Conservation (phyloP, 208 protist species). For the Strigomonas culicis region DNA sequence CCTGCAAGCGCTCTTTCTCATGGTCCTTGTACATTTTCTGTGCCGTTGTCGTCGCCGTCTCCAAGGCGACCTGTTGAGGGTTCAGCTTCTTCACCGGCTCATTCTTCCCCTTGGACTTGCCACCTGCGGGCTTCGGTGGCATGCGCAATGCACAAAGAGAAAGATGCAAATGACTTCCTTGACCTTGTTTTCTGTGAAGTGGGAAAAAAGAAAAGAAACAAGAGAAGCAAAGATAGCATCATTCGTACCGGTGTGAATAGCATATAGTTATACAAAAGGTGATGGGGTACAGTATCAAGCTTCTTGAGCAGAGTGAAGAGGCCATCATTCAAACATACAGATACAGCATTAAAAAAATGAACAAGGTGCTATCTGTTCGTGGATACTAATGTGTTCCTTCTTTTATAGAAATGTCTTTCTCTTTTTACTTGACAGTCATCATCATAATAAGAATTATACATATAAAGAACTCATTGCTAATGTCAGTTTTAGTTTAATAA, state of each 20-base stretch:
- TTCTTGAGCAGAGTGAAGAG: too few species aligned
- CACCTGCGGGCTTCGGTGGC: slow-evolving; percentile 23
- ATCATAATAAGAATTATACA: neutral
- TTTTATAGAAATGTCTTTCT: slow-evolving; percentile 1
- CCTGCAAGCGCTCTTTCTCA: slow-evolving; percentile 51
- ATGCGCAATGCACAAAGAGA: neutral
- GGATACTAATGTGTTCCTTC: too few species aligned
- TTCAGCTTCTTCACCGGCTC: slow-evolving; percentile 62
- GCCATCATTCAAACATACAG: too few species aligned
- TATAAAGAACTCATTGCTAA: neutral
- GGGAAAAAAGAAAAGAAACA: slow-evolving; percentile 12
- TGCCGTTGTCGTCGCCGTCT: slow-evolving; percentile 48
- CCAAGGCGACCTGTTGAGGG: slow-evolving; percentile 44
- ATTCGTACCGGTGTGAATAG: slow-evolving; percentile 1
- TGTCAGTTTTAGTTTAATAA: neutral
- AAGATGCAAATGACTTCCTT: too few species aligned
- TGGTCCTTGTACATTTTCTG: slow-evolving; percentile 82
- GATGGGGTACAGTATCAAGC: too few species aligned
- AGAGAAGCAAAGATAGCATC: slow-evolving; percentile 22
- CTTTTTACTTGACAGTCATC: neutral
- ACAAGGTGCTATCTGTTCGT: too few species aligned
- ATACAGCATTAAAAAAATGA: too few species aligned
- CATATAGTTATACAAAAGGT: too few species aligned
- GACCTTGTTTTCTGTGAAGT: too few species aligned
- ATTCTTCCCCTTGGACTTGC: slow-evolving; percentile 32